A percentile compares a stretch with the other conserved stretches of the same genome.
These are phyloP conservation scores for Smallanthus sonchifolius DNA, from an alignment of 129 eudicot genomes.

Conservation along the genomic window DNA sequence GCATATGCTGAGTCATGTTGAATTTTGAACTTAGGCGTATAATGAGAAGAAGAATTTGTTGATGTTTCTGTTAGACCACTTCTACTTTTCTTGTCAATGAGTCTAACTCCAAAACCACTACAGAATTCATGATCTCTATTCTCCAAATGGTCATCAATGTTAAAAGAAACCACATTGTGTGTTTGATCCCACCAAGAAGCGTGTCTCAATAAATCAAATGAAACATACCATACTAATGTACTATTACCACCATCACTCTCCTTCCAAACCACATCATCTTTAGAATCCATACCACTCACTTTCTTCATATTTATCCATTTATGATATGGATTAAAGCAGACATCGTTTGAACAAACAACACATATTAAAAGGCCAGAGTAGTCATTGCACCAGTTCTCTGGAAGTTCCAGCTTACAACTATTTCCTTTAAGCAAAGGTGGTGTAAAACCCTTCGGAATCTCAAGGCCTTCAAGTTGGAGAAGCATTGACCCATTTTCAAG, in stretches of 20 bases:
- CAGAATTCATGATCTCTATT: background rate
- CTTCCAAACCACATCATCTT: background rate
- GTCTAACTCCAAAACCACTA: background rate
- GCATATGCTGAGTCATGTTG: background rate
- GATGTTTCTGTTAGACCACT: background rate
- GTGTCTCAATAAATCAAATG: background rate
- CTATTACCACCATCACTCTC: background rate
- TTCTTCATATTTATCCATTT: background rate
- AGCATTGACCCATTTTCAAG: background rate
- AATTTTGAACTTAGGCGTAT: background rate
- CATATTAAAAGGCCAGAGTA: constrained; percentile 2
- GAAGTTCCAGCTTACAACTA: background rate
- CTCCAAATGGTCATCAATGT: background rate
- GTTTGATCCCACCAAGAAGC: background rate
- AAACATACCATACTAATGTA: background rate
- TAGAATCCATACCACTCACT: background rate
- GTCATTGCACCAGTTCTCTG: background rate
- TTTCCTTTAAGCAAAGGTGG: background rate
- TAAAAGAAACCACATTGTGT: background rate
- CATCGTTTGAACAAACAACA: background rate
- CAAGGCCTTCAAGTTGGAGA: background rate
- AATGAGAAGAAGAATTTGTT: background rate
- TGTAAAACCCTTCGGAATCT: background rate
- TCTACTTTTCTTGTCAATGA: background rate
- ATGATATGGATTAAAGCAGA: too few relatives aligned